Percentiles rank a stretch among this genome's conserved stretches.
These are phyloP conservation scores for Magnusiomyces fungicola DNA, from an alignment of 1,139 yeast species.

Conservation along the genomic window DNA sequence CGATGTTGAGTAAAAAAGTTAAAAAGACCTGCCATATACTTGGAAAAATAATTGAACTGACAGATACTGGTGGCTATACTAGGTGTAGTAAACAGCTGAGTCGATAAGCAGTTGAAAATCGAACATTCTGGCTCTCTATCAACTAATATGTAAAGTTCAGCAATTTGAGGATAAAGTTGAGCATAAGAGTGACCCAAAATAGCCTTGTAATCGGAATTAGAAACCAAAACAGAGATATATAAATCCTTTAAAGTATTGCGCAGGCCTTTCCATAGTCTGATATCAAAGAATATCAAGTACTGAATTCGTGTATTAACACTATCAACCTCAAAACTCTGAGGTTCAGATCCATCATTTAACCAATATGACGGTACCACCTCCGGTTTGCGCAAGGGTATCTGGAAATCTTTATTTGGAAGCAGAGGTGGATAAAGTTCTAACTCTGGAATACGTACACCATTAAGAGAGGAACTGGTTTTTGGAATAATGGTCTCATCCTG, in stretches of 20 bases:
- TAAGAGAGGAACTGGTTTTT: slow-evolving; percentile 24
- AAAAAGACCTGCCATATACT: slow-evolving; percentile 59
- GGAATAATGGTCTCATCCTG: slow-evolving; percentile 6
- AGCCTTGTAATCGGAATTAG: slow-evolving; percentile 52
- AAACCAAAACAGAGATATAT: slow-evolving; percentile 61
- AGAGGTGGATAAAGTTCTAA: slow-evolving; percentile 13
- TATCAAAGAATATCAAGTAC: slow-evolving; percentile 60
- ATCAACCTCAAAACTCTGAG: slow-evolving; percentile 6
- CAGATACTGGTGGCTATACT: slow-evolving; percentile 65
- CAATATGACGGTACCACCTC: slow-evolving; percentile 45
- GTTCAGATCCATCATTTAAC: slow-evolving; percentile 12
- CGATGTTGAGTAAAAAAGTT: slow-evolving; percentile 55
- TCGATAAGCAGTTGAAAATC: slow-evolving; percentile 65
- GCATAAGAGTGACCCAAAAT: slow-evolving; percentile 71
- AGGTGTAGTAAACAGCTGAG: slow-evolving; percentile 84
- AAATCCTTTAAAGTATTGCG: slow-evolving; percentile 59
- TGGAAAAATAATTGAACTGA: slow-evolving; percentile 60
- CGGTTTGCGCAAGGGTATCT: slow-evolving; percentile 36
- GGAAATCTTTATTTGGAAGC: slow-evolving; percentile 5
- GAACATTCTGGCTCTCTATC: slow-evolving; percentile 83
- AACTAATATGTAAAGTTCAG: slow-evolving; percentile 60
- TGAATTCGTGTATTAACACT: slow-evolving; percentile 51
- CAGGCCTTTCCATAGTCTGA: slow-evolving; percentile 64
- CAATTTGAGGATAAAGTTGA: slow-evolving; percentile 71
- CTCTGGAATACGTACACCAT: slow-evolving; percentile 24